Percentiles rank a stretch among this genome's conserved stretches.
phyloP scores from a whole-genome alignment of 2,329 filamentous ascomycete species.

The Pyrenophora teres region DNA sequence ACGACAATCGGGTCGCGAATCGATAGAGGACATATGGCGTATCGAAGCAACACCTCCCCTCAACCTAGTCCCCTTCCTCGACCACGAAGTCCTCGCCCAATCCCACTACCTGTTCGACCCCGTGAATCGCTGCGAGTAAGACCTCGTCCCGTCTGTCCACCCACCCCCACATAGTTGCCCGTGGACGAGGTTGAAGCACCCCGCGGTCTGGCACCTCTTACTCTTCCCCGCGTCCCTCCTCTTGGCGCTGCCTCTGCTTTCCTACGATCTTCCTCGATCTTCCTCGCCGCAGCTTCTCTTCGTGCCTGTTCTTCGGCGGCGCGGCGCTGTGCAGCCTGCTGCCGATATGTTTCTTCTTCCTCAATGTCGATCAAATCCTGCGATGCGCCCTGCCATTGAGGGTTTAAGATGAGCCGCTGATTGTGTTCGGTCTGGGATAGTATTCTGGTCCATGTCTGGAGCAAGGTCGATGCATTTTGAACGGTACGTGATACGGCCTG shows the following conservation, averaged over 20 bases:
- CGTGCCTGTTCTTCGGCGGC: conserved; percentile 79
- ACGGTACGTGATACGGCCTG: conserved; percentile 87
- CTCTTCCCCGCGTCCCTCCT: conserved; percentile 46
- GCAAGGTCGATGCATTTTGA: conserved; percentile 80
- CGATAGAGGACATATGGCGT: neutral
- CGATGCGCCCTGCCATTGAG: conserved; percentile 85
- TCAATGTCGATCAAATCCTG: conserved; percentile 83
- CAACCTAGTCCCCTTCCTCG: conserved; percentile 37
- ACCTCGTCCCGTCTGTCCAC: conserved; percentile 56
- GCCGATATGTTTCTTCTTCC: conserved; percentile 72
- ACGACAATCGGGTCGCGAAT: neutral
- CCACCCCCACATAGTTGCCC: conserved; percentile 50
- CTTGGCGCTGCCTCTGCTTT: conserved; percentile 62
- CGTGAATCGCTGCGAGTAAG: conserved; percentile 52
- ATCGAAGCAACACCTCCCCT: conserved; percentile 1
- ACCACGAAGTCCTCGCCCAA: conserved; percentile 49
- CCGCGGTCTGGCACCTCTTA: conserved; percentile 43
- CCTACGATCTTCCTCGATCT: conserved; percentile 57
- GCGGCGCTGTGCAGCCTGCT: conserved; percentile 76
- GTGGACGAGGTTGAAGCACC: conserved; percentile 38
- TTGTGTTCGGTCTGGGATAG: conserved; percentile 97
- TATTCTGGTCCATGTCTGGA: conserved; percentile 95
- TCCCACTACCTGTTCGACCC: conserved; percentile 51
- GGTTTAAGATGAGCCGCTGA: conserved; percentile 86
- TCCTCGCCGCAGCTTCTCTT: conserved; percentile 67